Evolutionary conservation across 495 filamentous ascomycete genomes (phyloP).

Genomic region (Tuber melanosporum): DNA sequence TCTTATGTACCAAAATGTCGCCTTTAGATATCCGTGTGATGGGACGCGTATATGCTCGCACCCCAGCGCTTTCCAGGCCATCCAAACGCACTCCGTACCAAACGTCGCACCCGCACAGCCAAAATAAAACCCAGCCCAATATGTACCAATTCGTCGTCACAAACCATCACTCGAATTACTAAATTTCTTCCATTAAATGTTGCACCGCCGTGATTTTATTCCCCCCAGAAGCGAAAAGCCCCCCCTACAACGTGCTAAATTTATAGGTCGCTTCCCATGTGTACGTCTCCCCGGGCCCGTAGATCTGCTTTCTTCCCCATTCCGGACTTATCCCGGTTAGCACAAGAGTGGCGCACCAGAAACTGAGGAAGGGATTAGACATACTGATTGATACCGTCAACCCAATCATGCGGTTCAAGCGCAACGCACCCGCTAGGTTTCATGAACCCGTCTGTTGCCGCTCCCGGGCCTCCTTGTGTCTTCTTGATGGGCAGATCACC

Average conservation of each 20-base stretch:
- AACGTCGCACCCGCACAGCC: neutral
- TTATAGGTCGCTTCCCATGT: slow-evolving; percentile 41
- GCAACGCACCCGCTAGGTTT: slow-evolving; percentile 56
- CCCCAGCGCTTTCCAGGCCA: neutral
- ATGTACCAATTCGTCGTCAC: neutral
- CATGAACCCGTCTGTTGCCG: slow-evolving; percentile 44
- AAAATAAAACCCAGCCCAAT: neutral
- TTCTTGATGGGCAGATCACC: slow-evolving; percentile 52
- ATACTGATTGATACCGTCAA: slow-evolving; percentile 69
- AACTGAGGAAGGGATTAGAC: slow-evolving; percentile 31
- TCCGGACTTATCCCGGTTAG: slow-evolving; percentile 31
- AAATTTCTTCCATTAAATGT: neutral
- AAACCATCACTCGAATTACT: neutral
- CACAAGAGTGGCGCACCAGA: slow-evolving; percentile 33
- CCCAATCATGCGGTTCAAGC: slow-evolving; percentile 62
- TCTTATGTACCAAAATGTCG: no score
- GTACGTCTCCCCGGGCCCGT: slow-evolving; percentile 42
- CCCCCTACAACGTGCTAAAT: slow-evolving; percentile 26
- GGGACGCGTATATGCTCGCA: no score
- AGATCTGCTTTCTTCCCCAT: slow-evolving; percentile 41
- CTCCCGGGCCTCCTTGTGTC: slow-evolving; percentile 58
- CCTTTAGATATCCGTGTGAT: neutral
- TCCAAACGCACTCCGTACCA: neutral
- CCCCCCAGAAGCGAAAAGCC: neutral
- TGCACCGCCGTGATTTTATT: neutral